Evolutionary conservation across 108 stramenopile species (phyloP).

Genomic region (Fragilariopsis cylindrus): DNA sequence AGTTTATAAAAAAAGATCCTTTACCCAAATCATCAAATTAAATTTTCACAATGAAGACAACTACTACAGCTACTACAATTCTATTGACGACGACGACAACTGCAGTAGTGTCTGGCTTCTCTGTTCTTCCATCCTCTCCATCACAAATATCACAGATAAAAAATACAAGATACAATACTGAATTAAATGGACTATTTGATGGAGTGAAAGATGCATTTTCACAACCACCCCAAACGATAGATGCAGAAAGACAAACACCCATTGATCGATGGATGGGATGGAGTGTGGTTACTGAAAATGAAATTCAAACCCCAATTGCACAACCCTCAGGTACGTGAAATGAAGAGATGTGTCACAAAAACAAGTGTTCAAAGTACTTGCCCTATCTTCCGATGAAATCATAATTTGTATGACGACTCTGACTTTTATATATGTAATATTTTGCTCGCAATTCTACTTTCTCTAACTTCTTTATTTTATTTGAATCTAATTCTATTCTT

Average conservation of each 20-base stretch:
- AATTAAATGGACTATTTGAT: slow-evolving; percentile 75
- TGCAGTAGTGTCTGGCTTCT: slow-evolving; percentile 34
- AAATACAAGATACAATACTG: slow-evolving; percentile 17
- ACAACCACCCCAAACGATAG: slow-evolving; percentile 58
- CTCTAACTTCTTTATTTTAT: too few species aligned
- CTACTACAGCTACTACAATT: slow-evolving; percentile 29
- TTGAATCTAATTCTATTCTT: neutral
- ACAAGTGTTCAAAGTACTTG: too few species aligned
- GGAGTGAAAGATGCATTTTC: slow-evolving; percentile 85
- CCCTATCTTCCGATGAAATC: too few species aligned
- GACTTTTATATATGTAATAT: too few species aligned
- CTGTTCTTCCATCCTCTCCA: slow-evolving; percentile 14
- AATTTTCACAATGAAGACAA: slow-evolving; percentile 39
- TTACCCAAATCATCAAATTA: neutral
- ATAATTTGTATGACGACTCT: too few species aligned
- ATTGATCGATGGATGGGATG: slow-evolving; percentile 95
- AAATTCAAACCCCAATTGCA: slow-evolving; percentile 24
- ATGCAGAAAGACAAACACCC: slow-evolving; percentile 82
- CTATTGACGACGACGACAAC: slow-evolving; percentile 28
- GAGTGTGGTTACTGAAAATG: slow-evolving; percentile 62
- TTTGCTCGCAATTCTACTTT: too few species aligned
- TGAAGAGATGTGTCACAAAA: neutral
- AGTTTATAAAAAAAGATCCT: neutral
- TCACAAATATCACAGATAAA: neutral
- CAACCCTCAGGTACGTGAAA: slow-evolving; percentile 33